These are phyloP conservation scores for Tricholoma flavovirens DNA, from an alignment of 768 basidiomycete species.

Conservation along the genomic window DNA sequence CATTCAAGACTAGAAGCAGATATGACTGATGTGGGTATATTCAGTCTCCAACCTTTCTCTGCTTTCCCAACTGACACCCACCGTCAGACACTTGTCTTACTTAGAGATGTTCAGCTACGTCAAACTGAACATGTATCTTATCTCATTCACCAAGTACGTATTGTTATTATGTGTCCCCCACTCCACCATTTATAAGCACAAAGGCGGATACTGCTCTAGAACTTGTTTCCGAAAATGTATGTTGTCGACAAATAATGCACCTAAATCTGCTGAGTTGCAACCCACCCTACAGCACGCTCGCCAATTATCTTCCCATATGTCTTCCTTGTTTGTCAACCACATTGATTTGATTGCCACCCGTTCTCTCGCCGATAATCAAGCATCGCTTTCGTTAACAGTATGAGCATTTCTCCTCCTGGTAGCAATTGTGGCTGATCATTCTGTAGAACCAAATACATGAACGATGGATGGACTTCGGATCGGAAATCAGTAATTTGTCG, in stretches of 20 bases:
- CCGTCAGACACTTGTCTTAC: neutral
- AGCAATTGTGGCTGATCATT: neutral
- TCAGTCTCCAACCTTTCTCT: neutral
- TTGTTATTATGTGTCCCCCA: no score
- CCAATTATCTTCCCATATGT: neutral
- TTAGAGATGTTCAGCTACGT: neutral
- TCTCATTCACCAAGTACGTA: neutral
- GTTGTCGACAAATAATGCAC: neutral
- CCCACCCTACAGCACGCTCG: neutral
- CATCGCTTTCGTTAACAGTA: slow-evolving; percentile 13
- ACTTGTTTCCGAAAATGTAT: neutral
- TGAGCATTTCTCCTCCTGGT: neutral
- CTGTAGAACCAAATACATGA: slow-evolving; percentile 9
- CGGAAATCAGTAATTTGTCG: slow-evolving; percentile 8
- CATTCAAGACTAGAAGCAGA: neutral
- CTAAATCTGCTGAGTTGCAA: neutral
- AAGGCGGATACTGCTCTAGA: neutral
- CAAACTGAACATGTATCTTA: neutral
- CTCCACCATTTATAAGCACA: neutral
- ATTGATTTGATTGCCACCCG: neutral
- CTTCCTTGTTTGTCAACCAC: neutral
- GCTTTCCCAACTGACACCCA: neutral
- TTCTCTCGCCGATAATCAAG: slow-evolving; percentile 5
- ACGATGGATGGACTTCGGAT: slow-evolving; percentile 8
- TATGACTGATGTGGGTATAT: neutral